A percentile compares a stretch with the other conserved stretches of the same genome.
Evolutionary conservation across 805 yeast species (phyloP).

Genomic region (Yamadazyma philogaea): DNA sequence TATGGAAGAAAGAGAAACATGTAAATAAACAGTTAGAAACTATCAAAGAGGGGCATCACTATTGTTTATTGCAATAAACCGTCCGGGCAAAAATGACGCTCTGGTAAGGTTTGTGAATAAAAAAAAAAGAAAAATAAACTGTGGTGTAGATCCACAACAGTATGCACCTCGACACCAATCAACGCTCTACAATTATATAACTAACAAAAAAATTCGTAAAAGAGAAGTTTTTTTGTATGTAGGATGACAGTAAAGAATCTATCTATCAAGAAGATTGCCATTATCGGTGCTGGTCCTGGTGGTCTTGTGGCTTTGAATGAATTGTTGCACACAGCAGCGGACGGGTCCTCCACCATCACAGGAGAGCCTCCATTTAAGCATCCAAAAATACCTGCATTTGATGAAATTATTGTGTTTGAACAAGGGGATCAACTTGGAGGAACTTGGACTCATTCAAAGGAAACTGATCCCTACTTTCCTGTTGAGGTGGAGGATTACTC

Average conservation of each 20-base stretch:
- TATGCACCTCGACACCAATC: too few species aligned
- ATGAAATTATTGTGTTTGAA: conserved; percentile 26
- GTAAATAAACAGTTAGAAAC: too few species aligned
- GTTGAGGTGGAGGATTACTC: conserved; percentile 24
- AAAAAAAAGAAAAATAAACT: too few species aligned
- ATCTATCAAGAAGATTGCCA: conserved; percentile 20
- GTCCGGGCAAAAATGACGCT: too few species aligned
- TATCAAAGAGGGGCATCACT: too few species aligned
- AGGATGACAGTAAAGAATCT: conserved; percentile 1
- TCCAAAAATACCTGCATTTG: conserved; percentile 10
- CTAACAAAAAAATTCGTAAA: too few species aligned
- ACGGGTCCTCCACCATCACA: conserved; percentile 16
- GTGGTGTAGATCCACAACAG: too few species aligned
- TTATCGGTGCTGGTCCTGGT: conserved; percentile 29
- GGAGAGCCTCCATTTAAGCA: not conserved
- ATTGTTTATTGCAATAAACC: too few species aligned
- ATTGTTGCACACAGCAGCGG: conserved; percentile 23
- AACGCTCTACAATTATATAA: not conserved
- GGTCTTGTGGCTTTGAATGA: conserved; percentile 32
- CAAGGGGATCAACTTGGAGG: conserved; percentile 41
- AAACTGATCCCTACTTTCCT: conserved; percentile 16
- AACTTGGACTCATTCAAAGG: conserved; percentile 32
- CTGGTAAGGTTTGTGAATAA: too few species aligned
- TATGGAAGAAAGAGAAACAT: too few species aligned
- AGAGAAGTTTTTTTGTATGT: too few species aligned